phyloP scores from a whole-genome alignment of 805 yeast genomes.

The Wickerhamiella musiphila region DNA sequence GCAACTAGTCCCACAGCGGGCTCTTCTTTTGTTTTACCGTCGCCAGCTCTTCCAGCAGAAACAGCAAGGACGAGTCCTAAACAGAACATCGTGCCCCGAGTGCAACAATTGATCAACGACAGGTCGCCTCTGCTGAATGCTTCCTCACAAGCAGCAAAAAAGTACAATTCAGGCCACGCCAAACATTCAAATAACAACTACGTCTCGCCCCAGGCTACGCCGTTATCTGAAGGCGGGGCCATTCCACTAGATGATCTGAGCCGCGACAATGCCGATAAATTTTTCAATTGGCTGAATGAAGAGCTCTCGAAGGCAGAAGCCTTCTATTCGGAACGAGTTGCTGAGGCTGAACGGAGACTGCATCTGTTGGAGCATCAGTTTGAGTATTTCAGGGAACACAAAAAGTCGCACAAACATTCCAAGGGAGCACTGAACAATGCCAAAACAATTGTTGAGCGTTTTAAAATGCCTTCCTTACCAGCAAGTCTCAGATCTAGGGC shows the following conservation, averaged over 20 bases:
- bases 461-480: slow-evolving; percentile 12
- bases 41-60: neutral
- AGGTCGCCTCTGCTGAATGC: slow-evolving; percentile 16
- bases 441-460: slow-evolving; percentile 6
- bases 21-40: neutral
- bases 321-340: slow-evolving; percentile 46
- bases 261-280: slow-evolving; percentile 29
- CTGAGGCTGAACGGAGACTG: slow-evolving; percentile 41
- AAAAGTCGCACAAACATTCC: slow-evolving; percentile 17
- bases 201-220: slow-evolving; percentile 1
- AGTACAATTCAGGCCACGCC: no score
- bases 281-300: slow-evolving; percentile 47
- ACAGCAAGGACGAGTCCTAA: neutral
- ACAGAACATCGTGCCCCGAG: no score
- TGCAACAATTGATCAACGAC: slow-evolving; percentile 10
- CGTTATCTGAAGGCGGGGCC: neutral
- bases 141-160: no score
- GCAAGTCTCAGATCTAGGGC: slow-evolving; percentile 1
- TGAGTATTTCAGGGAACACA: slow-evolving; percentile 37
- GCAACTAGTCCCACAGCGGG: neutral
- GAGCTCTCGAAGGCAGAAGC: slow-evolving; percentile 42
- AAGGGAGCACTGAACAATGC: no score
- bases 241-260: slow-evolving; percentile 6
- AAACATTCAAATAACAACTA: no score
- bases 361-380: slow-evolving; percentile 52